These are phyloP conservation scores for Tricholomella constricta DNA, from an alignment of 768 basidiomycete genomes.

Conservation along the genomic window DNA sequence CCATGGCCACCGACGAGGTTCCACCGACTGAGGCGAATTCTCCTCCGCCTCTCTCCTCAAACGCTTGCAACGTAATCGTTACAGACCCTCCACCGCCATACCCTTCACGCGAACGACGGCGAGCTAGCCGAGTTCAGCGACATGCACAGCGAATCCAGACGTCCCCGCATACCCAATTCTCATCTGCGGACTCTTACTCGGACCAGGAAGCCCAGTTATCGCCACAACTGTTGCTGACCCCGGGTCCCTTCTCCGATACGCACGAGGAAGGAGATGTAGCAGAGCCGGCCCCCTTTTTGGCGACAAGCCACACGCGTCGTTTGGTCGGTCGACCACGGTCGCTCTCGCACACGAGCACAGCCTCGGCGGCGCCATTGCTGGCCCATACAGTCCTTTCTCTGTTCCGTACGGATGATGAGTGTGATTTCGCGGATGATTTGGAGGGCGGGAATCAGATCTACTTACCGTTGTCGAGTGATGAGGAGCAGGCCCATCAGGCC, in stretches of 20 bases:
- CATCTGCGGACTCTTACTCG: slow-evolving; percentile 37
- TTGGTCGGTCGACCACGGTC: slow-evolving; percentile 48
- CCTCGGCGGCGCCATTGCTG: slow-evolving; percentile 62
- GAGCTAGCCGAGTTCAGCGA: slow-evolving; percentile 29
- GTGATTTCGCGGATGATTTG: slow-evolving; percentile 35
- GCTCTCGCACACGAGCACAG: slow-evolving; percentile 56
- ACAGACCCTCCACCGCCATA: slow-evolving; percentile 75
- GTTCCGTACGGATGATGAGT: slow-evolving; percentile 52
- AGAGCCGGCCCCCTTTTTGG: slow-evolving; percentile 54
- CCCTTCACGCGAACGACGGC: slow-evolving; percentile 50
- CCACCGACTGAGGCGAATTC: not conserved
- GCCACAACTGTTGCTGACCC: slow-evolving; percentile 18
- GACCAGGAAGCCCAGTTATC: slow-evolving; percentile 33
- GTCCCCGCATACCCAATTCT: slow-evolving; percentile 26
- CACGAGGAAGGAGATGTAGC: slow-evolving; percentile 33
- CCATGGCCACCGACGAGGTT: slow-evolving; percentile 7
- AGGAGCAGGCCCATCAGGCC: slow-evolving; percentile 11
- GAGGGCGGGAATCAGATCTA: slow-evolving; percentile 15
- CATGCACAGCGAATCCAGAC: slow-evolving; percentile 28
- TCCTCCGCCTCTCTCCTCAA: not conserved
- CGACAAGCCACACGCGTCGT: slow-evolving; percentile 25
- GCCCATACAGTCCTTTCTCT: slow-evolving; percentile 70
- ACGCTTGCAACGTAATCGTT: slow-evolving; percentile 2
- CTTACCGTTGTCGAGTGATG: slow-evolving; percentile 11
- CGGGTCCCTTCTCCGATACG: slow-evolving; percentile 17